A percentile compares a stretch with the other conserved stretches of the same genome.
Evolutionary conservation across 345 rosid species (phyloP).

Genomic region (Brassica napus): DNA sequence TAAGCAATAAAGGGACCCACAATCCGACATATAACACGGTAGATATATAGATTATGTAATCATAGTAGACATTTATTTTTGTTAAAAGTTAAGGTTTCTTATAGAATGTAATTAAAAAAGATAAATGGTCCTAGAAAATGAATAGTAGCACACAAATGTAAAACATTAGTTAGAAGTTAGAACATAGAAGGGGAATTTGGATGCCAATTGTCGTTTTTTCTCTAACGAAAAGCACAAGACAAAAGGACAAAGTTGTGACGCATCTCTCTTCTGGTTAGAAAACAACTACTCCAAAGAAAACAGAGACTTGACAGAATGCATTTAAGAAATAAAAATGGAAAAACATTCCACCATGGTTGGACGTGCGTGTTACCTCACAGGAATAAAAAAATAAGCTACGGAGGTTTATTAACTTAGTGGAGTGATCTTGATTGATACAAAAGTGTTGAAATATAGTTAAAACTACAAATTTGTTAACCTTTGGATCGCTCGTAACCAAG

Average conservation of each 20-base stretch:
- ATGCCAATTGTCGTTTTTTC: constrained; percentile 32
- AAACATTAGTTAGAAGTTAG: constrained; percentile 26
- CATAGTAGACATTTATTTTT: constrained; percentile 8
- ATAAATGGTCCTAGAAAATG: constrained; percentile 6
- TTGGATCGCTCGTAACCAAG: not conserved
- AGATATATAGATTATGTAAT: constrained; percentile 26
- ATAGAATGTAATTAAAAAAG: not conserved
- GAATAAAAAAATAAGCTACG: not conserved
- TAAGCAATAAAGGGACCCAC: constrained; percentile 13
- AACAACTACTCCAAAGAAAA: constrained; percentile 32
- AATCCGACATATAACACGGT: constrained; percentile 31
- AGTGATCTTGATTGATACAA: constrained; percentile 36
- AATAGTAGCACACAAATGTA: constrained; percentile 27
- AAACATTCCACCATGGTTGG: not conserved
- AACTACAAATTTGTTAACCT: constrained; percentile 23
- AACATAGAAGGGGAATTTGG: constrained; percentile 19
- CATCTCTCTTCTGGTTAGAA: constrained; percentile 27
- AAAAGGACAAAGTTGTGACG: constrained; percentile 29
- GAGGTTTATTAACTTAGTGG: constrained; percentile 5
- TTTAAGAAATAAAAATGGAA: not conserved
- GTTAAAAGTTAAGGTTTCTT: not conserved
- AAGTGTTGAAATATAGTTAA: constrained; percentile 30
- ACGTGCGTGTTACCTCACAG: not conserved
- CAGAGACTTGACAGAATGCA: constrained; percentile 11
- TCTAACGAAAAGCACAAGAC: constrained; percentile 21